phyloP scores from a whole-genome alignment of 176 grass and related monocot species.

The Hsuehochloa calcarea region DNA sequence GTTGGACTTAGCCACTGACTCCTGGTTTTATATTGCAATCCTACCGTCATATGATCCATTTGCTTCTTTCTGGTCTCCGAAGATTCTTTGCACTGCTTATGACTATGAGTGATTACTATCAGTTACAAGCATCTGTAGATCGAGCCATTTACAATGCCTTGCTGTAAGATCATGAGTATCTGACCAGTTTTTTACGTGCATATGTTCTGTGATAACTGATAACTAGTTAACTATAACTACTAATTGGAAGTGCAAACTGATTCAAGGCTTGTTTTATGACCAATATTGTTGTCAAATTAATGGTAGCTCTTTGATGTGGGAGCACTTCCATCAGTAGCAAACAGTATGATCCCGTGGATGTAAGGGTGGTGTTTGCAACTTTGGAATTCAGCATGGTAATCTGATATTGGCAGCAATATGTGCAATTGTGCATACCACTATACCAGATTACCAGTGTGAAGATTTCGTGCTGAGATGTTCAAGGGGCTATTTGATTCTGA shows the following conservation, averaged over 20 bases:
- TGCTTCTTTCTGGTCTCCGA: not conserved
- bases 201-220: not conserved
- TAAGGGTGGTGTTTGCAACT: not conserved
- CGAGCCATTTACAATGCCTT: not conserved
- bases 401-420: not conserved
- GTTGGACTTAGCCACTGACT: not conserved
- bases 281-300: not conserved
- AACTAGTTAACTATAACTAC: not conserved
- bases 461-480: too few species aligned
- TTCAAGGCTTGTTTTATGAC: not conserved
- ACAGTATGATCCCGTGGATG: not conserved
- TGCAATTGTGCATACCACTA: not conserved
- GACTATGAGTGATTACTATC: not conserved
- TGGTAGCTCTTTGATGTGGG: not conserved
- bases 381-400: not conserved
- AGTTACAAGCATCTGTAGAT: not conserved
- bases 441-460: not conserved
- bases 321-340: not conserved
- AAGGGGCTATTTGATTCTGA: too few species aligned
- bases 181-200: not conserved
- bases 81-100: not conserved
- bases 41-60: not conserved
- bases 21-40: not conserved
- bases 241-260: not conserved
- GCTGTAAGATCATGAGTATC: not conserved